These are phyloP conservation scores for Wallacemonas sp. DNA, from an alignment of 208 protist species.

Conservation along the genomic window DNA sequence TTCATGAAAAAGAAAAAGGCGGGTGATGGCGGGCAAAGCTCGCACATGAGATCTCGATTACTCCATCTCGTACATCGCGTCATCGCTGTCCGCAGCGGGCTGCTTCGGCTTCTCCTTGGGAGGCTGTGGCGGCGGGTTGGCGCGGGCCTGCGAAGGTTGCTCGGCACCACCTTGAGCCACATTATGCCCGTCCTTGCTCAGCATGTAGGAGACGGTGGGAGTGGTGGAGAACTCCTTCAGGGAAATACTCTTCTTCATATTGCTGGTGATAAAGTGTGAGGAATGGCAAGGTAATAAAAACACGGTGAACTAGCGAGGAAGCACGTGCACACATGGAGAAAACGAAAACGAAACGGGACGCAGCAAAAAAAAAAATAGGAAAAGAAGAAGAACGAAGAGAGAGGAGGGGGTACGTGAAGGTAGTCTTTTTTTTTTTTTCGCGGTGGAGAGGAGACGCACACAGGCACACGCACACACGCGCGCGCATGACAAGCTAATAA, in stretches of 20 bases:
- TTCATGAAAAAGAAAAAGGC: too few relatives aligned
- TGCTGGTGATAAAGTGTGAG: conserved; percentile 1
- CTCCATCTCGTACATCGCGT: conserved; percentile 90
- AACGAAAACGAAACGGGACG: too few relatives aligned
- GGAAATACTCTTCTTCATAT: conserved; percentile 89
- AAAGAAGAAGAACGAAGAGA: too few relatives aligned
- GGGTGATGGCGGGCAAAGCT: background rate
- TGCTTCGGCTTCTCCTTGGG: conserved; percentile 46
- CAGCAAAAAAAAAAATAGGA: too few relatives aligned
- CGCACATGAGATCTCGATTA: conserved; percentile 23
- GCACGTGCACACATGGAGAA: too few relatives aligned
- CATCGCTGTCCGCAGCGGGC: conserved; percentile 37
- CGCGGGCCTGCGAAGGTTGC: conserved; percentile 31
- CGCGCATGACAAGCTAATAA: too few relatives aligned
- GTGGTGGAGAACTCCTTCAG: conserved; percentile 92
- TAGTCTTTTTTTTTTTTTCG: too few relatives aligned
- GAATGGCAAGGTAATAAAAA: too few relatives aligned
- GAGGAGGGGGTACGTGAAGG: too few relatives aligned
- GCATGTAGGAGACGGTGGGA: conserved; percentile 90
- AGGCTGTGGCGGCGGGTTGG: conserved; percentile 32
- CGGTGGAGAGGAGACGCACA: too few relatives aligned
- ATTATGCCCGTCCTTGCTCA: conserved; percentile 89
- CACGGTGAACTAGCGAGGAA: background rate
- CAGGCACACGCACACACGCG: too few relatives aligned
- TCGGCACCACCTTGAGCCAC: conserved; percentile 36